A percentile compares a stretch with the other conserved stretches of the same genome.
Conservation (phyloP, 2,329 filamentous ascomycete genomes). For the Scleromitrula shiraiana region DNA sequence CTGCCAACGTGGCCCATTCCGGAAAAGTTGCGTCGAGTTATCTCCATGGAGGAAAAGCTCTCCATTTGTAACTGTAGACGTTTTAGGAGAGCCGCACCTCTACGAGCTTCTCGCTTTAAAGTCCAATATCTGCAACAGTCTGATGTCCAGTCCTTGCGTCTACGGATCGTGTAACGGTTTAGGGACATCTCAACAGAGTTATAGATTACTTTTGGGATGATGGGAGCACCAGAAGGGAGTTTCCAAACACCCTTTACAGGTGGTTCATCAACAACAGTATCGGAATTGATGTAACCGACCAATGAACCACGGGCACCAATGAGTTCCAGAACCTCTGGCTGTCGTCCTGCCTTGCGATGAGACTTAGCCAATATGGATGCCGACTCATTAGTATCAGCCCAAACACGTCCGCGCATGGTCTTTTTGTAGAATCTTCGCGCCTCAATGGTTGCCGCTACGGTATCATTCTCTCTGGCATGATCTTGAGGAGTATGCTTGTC, state of each 20-base stretch:
- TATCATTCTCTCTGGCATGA: constrained; percentile 79
- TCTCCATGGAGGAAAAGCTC: constrained; percentile 94
- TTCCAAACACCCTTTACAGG: constrained; percentile 72
- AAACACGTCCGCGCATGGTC: constrained; percentile 80
- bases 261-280: constrained; percentile 35
- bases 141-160: constrained; percentile 84
- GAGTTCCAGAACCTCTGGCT: constrained; percentile 72
- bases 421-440: constrained; percentile 85
- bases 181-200: constrained; percentile 79
- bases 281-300: constrained; percentile 41
- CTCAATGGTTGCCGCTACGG: constrained; percentile 69
- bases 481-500: constrained; percentile 90
- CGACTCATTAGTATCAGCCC: constrained; percentile 83
- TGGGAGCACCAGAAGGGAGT: constrained; percentile 85
- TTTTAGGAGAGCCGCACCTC: constrained; percentile 87
- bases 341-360: constrained; percentile 52
- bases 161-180: constrained; percentile 72
- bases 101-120: constrained; percentile 83
- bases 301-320: constrained; percentile 75
- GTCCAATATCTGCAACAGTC: constrained; percentile 98
- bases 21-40: constrained; percentile 91
- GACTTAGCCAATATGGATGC: constrained; percentile 74
- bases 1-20: constrained; percentile 83
- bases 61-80: constrained; percentile 91
- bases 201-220: constrained; percentile 83